Evolutionary conservation across 1,139 yeast genomes (phyloP), one percentile per base, ranked within the genome.

Genomic region (Candida gigantensis): DNA sequence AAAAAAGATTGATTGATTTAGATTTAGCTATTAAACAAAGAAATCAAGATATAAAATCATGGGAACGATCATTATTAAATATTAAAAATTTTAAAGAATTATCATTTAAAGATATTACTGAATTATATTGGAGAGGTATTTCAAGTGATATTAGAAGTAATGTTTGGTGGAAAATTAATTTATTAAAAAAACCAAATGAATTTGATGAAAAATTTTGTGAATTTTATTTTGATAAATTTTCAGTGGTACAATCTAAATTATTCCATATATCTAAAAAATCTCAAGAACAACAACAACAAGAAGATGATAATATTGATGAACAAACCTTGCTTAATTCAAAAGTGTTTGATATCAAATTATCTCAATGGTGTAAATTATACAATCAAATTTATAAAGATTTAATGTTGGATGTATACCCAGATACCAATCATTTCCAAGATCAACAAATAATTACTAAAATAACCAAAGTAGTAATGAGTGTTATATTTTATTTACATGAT

Each of bases 71-170:
- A 35, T 41, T 39, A 32, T 34, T 40, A 12, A 20, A 31, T 17
- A n/a, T 36, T 16, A 40, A 35, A 27, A 20, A 19, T 12, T 33
- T 29, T 13, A 63, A 81, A 36, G 81, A 77, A 38, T 15, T 41
- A 6, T 21, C 39, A 16, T 43, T 30, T 35, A 24, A 36, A 15
- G 36, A 36, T 17, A 25, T 43, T 7, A 25, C 24, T 11, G 30
- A 24, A 12, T 59, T 80, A 40, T 79, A 83, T 75, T 82, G 88
- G 87, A 60, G 85, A 36, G 87, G 87, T 2, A 57, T 83, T 1
- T 83, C 87, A 3, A 40, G 60, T n/a, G 45, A 46, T 1, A 53
- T 70, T 13, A 60, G 90, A 30, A 57, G 65, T 6, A 55, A 55
- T 10, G 62, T 81, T 4, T 83, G 90, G 90, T 57, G 60, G 44